These are phyloP conservation scores for Geranomyces michiganensis DNA, from an alignment of 192 early-diverging fungal genomes.

Conservation along the genomic window DNA sequence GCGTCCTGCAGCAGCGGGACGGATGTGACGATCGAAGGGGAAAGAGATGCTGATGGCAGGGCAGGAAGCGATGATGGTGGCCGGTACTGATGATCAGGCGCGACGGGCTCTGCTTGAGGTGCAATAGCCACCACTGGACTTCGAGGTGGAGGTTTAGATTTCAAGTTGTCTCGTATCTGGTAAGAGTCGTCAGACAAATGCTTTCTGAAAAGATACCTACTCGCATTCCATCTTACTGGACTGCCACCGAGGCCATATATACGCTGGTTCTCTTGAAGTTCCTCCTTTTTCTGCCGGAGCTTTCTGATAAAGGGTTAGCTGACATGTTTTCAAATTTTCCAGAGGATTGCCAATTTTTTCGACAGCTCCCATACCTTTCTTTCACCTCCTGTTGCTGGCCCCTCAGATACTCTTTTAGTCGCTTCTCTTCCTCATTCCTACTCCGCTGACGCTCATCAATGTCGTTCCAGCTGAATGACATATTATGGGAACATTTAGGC, in stretches of 20 bases:
- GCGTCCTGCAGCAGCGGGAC: neutral
- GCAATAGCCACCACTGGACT: neutral
- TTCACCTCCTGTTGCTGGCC: constrained; percentile 46
- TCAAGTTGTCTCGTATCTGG: neutral
- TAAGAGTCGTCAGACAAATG: neutral
- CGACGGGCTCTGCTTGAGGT: neutral
- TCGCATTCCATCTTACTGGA: neutral
- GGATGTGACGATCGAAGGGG: neutral
- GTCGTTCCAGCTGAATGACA: constrained; percentile 53
- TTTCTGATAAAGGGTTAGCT: neutral
- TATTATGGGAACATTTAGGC: no score
- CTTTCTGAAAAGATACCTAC: neutral
- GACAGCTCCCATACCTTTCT: constrained; percentile 29
- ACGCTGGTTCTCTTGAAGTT: neutral
- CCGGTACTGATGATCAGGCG: neutral
- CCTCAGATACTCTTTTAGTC: constrained; percentile 41
- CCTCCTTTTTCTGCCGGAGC: neutral
- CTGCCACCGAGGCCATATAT: neutral
- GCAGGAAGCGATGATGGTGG: constrained; percentile 3
- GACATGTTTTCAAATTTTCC: neutral
- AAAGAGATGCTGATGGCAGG: constrained; percentile 1
- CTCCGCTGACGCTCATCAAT: constrained; percentile 43
- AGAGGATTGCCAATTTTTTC: neutral
- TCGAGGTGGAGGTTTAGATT: neutral
- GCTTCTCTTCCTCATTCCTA: constrained; percentile 38